These are phyloP conservation scores for Paracoccidioides brasiliensis DNA, from an alignment of 2,329 filamentous ascomycete species.

Conservation along the genomic window DNA sequence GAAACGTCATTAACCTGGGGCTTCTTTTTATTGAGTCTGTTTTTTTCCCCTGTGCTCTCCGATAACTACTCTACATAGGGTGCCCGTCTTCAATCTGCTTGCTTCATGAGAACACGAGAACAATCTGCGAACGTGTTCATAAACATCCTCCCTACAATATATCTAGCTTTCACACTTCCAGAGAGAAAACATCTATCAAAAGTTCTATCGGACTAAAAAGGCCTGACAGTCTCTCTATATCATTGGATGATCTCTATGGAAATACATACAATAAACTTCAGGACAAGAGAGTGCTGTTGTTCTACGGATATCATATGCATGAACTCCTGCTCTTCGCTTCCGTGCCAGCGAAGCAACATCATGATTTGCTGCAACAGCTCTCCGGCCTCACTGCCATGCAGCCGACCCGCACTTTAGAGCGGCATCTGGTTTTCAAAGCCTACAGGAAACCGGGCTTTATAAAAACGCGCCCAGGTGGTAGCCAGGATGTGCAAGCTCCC, in stretches of 20 bases:
- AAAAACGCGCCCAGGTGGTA: slow-evolving; percentile 29
- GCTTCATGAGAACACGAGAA: no score
- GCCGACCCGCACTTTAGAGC: slow-evolving; percentile 41
- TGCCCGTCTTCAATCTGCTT: no score
- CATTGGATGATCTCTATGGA: neutral
- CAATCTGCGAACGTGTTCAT: no score
- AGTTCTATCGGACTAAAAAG: neutral
- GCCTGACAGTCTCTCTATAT: neutral
- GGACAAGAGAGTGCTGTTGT: neutral
- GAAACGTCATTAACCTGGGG: no score
- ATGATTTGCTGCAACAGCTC: slow-evolving; percentile 48
- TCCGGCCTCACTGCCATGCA: slow-evolving; percentile 50
- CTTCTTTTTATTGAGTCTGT: no score
- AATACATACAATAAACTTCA: neutral
- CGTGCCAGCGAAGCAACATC: slow-evolving; percentile 43
- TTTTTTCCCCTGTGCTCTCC: no score
- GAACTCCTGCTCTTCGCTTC: slow-evolving; percentile 50
- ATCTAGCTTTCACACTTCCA: neutral
- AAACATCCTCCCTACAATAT: neutral
- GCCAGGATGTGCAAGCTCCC: slow-evolving; percentile 31
- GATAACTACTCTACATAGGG: no score
- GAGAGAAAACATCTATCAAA: neutral
- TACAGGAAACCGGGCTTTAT: slow-evolving; percentile 33
- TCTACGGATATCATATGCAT: slow-evolving; percentile 38
- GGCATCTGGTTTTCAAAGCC: slow-evolving; percentile 47